Evolutionary conservation across 495 filamentous ascomycete genomes (phyloP).

Genomic region (Podospora bellae-mahoneyi): DNA sequence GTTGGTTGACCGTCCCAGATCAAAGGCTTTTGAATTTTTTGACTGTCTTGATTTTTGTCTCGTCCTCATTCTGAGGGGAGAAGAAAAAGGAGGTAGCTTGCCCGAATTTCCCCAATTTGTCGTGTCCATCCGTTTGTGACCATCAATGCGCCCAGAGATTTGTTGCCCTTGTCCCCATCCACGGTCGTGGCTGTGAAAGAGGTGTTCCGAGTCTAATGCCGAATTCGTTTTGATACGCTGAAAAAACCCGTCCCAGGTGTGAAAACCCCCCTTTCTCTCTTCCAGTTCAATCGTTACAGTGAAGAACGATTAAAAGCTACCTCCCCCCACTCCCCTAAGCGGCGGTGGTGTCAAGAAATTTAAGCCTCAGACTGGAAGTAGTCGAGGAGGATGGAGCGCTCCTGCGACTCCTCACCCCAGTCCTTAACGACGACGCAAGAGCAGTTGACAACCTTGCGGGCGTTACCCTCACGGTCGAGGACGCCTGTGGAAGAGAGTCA

Average conservation of each 20-base stretch:
- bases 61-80: not conserved
- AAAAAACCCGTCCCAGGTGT: not conserved
- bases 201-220: not conserved
- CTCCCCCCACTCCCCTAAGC: not conserved
- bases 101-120: not conserved
- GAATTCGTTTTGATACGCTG: not conserved
- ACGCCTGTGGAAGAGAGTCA: slow-evolving; percentile 59
- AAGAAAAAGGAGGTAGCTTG: slow-evolving; percentile 1
- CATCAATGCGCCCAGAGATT: slow-evolving; percentile 3
- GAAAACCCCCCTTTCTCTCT: not conserved
- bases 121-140: slow-evolving; percentile 18
- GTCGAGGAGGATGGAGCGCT: slow-evolving; percentile 95
- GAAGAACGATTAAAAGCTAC: not conserved
- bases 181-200: not conserved
- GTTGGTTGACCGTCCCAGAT: slow-evolving; percentile 5
- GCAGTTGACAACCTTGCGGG: slow-evolving; percentile 99
- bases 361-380: slow-evolving; percentile 91
- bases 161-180: not conserved
- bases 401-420: slow-evolving; percentile 99
- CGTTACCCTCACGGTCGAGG: slow-evolving; percentile 97
- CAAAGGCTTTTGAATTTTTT: slow-evolving; percentile 7
- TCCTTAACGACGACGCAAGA: slow-evolving; percentile 98
- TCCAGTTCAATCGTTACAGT: not conserved
- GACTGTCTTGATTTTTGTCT: slow-evolving; percentile 5
- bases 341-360: slow-evolving; percentile 18